These are phyloP conservation scores for Turnera subulata DNA, from an alignment of 345 rosid genomes.

Conservation along the genomic window DNA sequence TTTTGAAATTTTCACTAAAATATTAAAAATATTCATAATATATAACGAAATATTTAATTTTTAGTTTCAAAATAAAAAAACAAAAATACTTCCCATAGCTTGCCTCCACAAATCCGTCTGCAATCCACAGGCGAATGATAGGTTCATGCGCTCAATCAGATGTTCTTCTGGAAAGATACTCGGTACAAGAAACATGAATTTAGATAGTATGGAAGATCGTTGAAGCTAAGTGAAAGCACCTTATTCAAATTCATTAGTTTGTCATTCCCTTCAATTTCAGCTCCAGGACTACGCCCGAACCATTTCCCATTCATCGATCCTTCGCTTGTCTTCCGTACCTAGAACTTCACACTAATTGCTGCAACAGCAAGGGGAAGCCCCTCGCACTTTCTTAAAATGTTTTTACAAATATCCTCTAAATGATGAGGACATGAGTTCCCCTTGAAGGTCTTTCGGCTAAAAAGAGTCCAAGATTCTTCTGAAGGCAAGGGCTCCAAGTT, in stretches of 20 bases:
- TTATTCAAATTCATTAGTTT: neutral
- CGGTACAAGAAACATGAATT: neutral
- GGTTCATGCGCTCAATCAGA: neutral
- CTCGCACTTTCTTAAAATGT: conserved; percentile 1
- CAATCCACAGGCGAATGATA: neutral
- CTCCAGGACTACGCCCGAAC: neutral
- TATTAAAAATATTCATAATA: too few species aligned
- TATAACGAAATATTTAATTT: too few species aligned
- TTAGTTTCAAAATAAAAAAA: too few species aligned
- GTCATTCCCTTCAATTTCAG: neutral
- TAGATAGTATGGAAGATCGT: conserved; percentile 5
- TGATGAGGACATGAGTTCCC: neutral
- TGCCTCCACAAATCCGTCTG: conserved; percentile 8
- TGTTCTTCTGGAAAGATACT: neutral
- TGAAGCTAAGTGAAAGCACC: conserved; percentile 4
- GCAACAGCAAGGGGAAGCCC: conserved; percentile 14
- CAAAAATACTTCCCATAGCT: neutral
- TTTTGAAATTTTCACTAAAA: too few species aligned
- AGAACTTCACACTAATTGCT: conserved; percentile 7
- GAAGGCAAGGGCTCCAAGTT: conserved; percentile 4
- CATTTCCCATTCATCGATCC: conserved; percentile 8
- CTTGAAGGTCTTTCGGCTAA: conserved; percentile 1
- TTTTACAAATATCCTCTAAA: neutral
- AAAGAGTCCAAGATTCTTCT: conserved; percentile 6
- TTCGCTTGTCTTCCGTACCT: neutral